Conservation (phyloP, 2,329 filamentous ascomycete genomes). For the Ophiocordyceps camponoti-leonardi region DNA sequence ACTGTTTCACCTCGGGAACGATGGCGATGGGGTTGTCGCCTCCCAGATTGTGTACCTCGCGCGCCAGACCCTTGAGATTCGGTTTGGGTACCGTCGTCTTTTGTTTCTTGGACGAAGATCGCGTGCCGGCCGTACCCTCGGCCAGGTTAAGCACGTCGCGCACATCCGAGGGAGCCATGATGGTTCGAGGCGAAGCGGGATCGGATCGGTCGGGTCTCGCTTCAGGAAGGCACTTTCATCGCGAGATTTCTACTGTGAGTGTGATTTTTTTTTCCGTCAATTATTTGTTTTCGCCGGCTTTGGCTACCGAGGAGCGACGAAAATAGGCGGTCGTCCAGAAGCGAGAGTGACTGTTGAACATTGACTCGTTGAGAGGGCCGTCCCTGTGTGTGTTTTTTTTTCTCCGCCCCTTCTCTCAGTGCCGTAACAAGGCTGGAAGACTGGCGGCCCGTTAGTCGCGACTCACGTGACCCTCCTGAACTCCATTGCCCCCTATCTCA, state of each 20-base stretch:
- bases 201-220: neutral
- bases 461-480: too few species aligned
- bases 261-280: neutral
- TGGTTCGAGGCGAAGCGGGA: neutral
- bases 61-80: constrained; percentile 45
- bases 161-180: constrained; percentile 58
- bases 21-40: constrained; percentile 52
- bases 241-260: neutral
- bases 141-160: constrained; percentile 78
- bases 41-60: constrained; percentile 47
- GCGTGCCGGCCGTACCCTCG: constrained; percentile 28
- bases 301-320: neutral
- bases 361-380: too few species aligned
- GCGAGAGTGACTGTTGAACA: too few species aligned
- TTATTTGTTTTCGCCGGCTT: neutral
- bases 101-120: constrained; percentile 53
- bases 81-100: constrained; percentile 44
- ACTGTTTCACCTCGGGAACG: constrained; percentile 39
- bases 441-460: too few species aligned
- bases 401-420: too few species aligned
- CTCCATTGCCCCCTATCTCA: constrained; percentile 9
- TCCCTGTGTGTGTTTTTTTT: too few species aligned
- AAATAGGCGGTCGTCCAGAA: too few species aligned
- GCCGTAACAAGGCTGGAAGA: too few species aligned
- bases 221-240: neutral